A percentile compares a stretch with the other conserved stretches of the same genome.
These are phyloP conservation scores for Earliella scabrosa DNA, from an alignment of 1,284 basidiomycete genomes.

Conservation along the genomic window DNA sequence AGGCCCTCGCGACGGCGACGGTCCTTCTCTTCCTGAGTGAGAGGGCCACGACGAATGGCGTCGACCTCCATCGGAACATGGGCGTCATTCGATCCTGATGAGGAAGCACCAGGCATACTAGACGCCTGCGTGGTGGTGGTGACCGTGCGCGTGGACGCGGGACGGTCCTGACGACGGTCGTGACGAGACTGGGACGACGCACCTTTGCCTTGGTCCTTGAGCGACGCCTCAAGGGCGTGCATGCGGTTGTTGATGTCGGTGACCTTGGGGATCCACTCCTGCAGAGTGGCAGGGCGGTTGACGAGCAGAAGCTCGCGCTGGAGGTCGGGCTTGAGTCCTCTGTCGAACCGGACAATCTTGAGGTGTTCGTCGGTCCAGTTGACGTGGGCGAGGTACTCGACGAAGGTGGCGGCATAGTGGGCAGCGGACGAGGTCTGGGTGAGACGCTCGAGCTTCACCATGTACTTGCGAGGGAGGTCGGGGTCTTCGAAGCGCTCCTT, in stretches of 20 bases:
- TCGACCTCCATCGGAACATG: conserved; percentile 10
- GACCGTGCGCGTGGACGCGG: not conserved
- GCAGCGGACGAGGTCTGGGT: conserved; percentile 31
- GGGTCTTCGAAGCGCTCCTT: conserved; percentile 16
- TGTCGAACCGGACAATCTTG: conserved; percentile 14
- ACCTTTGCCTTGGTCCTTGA: not conserved
- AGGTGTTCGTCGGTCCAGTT: conserved; percentile 27
- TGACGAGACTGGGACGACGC: conserved; percentile 1
- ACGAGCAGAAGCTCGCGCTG: conserved; percentile 1
- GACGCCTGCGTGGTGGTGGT: not conserved
- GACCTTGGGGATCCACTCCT: conserved; percentile 1
- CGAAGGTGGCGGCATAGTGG: conserved; percentile 28
- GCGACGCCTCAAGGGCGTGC: not conserved
- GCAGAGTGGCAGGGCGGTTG: not conserved
- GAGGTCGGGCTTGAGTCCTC: conserved; percentile 18
- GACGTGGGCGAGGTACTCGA: conserved; percentile 28
- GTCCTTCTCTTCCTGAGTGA: conserved; percentile 1
- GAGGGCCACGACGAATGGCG: conserved; percentile 1
- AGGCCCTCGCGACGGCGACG: conserved; percentile 28
- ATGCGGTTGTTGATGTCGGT: not conserved
- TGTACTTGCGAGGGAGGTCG: not conserved
- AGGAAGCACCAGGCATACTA: not conserved
- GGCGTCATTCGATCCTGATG: not conserved
- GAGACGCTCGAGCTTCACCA: conserved; percentile 20
- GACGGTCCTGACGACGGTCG: not conserved